Evolutionary conservation across 225 moss, liverwort and hornwort species (phyloP).

Genomic region (Pleurozium schreberi): DNA sequence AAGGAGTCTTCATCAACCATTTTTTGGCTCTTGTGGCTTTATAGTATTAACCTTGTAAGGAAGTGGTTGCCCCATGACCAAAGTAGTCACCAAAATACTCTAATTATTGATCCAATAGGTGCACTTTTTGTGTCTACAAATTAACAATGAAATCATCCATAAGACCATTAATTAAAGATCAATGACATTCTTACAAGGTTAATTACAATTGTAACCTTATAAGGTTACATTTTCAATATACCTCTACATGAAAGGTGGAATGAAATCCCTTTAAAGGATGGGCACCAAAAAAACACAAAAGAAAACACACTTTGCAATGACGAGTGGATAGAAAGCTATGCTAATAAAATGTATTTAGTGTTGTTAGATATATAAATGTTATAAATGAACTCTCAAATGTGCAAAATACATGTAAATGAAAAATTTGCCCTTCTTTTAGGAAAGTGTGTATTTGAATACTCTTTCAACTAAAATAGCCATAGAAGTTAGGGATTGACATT

Average conservation of each 20-base stretch:
- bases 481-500: not conserved
- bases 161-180: not conserved
- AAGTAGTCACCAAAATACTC: not conserved
- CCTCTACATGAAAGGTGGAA: not conserved
- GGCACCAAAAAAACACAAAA: too few relatives aligned
- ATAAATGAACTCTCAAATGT: not conserved
- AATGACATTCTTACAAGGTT: not conserved
- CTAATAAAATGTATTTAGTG: not conserved
- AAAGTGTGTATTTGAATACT: not conserved
- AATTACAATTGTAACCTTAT: too few relatives aligned
- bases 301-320: not conserved
- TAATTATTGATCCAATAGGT: too few relatives aligned
- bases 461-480: fast-evolving
- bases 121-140: not conserved
- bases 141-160: not conserved
- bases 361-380: not conserved
- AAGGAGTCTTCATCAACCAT: too few relatives aligned
- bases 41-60: too few relatives aligned
- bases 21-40: fast-evolving
- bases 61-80: fast-evolving
- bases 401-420: not conserved
- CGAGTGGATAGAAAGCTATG: fast-evolving
- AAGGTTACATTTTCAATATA: not conserved
- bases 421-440: not conserved
- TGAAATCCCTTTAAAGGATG: not conserved